Conservation (phyloP, 306 rosid species). For the Prunus mongolica region DNA sequence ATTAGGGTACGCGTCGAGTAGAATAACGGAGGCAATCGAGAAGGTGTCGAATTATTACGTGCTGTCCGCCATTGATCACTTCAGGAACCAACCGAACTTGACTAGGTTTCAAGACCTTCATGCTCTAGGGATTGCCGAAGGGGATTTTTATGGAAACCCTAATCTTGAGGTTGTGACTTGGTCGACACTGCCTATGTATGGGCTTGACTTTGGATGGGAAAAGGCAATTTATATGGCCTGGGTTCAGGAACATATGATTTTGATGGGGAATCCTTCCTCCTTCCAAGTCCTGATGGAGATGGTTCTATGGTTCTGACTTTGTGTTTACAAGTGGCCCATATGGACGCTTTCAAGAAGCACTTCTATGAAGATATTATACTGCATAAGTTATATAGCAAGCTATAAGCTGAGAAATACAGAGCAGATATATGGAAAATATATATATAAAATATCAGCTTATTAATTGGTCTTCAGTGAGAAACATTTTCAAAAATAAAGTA, state of each 20-base stretch:
- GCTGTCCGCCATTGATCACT: conserved; percentile 33
- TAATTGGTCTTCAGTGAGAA: too few species aligned
- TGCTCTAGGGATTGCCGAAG: conserved; percentile 18
- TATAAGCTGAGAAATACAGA: too few species aligned
- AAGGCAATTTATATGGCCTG: conserved; percentile 40
- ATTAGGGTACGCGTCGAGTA: conserved; percentile 45
- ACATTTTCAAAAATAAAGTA: too few species aligned
- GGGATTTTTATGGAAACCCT: conserved; percentile 41
- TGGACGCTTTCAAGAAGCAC: conserved; percentile 49
- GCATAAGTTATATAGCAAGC: too few species aligned
- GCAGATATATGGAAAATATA: too few species aligned
- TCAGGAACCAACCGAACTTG: conserved; percentile 44
- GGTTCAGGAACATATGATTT: conserved; percentile 39
- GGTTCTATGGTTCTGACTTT: conserved; percentile 44
- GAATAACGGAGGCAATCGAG: conserved; percentile 49
- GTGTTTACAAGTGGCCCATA: conserved; percentile 39
- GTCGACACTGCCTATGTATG: conserved; percentile 48
- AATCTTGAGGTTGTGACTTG: conserved; percentile 48
- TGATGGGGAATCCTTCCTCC: conserved; percentile 49
- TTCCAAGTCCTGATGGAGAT: conserved; percentile 33
- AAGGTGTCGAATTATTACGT: conserved; percentile 43
- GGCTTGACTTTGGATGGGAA: conserved; percentile 66
- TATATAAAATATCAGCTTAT: too few species aligned
- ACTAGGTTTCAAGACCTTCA: conserved; percentile 45
- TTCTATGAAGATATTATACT: conserved; percentile 35